A percentile compares a stretch with the other conserved stretches of the same genome.
Evolutionary conservation across 768 basidiomycete species (phyloP).

Genomic region (Rhodosporidiobolus odoratus): DNA sequence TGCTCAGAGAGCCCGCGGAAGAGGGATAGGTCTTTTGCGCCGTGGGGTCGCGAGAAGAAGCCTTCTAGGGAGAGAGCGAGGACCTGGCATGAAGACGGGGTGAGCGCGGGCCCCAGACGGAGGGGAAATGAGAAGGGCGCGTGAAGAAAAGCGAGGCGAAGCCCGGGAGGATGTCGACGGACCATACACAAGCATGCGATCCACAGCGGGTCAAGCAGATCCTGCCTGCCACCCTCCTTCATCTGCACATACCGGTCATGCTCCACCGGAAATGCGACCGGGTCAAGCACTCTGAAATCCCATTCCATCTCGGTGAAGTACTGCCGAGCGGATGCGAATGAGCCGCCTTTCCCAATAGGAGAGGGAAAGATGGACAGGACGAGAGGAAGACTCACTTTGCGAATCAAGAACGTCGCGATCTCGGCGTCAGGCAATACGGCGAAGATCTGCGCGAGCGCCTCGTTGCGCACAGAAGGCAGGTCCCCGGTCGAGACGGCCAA

Average conservation of each 20-base stretch:
- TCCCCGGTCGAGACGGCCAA: conserved; percentile 32
- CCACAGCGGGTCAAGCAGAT: conserved; percentile 35
- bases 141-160: not conserved
- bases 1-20: conserved; percentile 31
- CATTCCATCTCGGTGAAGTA: conserved; percentile 28
- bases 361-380: no score
- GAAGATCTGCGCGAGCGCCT: conserved; percentile 27
- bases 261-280: conserved; percentile 26
- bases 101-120: not conserved
- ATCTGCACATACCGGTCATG: conserved; percentile 29
- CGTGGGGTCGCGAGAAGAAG: conserved; percentile 30
- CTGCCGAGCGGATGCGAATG: not conserved
- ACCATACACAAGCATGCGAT: conserved; percentile 36
- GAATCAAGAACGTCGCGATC: conserved; percentile 20
- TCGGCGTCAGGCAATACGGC: conserved; percentile 32
- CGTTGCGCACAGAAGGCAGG: conserved; percentile 13
- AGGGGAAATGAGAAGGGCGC: not conserved
- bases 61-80: conserved; percentile 39
- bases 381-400: conserved; percentile 3
- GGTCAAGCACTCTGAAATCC: conserved; percentile 31
- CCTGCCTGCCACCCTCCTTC: conserved; percentile 15
- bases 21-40: conserved; percentile 21
- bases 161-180: not conserved
- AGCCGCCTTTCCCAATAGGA: not conserved
- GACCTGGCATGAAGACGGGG: conserved; percentile 7